Evolutionary conservation across 2,329 filamentous ascomycete species (phyloP).

Genomic region (Botrytis squamosa): DNA sequence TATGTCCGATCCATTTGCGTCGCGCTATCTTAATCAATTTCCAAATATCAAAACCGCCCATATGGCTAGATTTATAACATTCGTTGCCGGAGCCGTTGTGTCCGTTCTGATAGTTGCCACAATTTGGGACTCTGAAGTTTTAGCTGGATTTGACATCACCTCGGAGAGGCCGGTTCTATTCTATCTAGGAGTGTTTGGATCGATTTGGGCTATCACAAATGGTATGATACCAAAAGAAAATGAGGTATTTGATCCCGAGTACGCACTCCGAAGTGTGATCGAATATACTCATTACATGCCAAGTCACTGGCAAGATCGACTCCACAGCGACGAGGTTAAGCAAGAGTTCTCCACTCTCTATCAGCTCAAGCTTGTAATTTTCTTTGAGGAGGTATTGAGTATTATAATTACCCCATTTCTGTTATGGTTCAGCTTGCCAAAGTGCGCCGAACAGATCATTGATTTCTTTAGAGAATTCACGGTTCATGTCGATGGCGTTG

Average conservation of each 20-base stretch:
- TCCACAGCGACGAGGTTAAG: conserved; percentile 95
- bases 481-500: conserved; percentile 91
- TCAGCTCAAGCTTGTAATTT: conserved; percentile 88
- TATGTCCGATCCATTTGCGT: conserved; percentile 93
- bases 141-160: conserved; percentile 89
- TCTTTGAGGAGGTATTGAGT: conserved; percentile 86
- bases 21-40: conserved; percentile 91
- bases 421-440: conserved; percentile 80
- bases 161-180: conserved; percentile 85
- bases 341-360: conserved; percentile 87
- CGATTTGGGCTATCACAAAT: conserved; percentile 78
- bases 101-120: conserved; percentile 83
- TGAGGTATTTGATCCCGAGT: conserved; percentile 87
- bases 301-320: conserved; percentile 78
- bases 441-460: conserved; percentile 86
- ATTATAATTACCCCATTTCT: conserved; percentile 91
- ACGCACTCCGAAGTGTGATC: conserved; percentile 82
- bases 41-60: conserved; percentile 93
- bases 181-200: conserved; percentile 80
- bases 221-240: conserved; percentile 86
- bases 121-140: conserved; percentile 85
- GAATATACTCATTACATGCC: conserved; percentile 92
- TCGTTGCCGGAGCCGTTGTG: conserved; percentile 81
- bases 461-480: conserved; percentile 99
- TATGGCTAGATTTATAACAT: conserved; percentile 78